phyloP scores from a whole-genome alignment of 2,329 filamentous ascomycete genomes.

The Didymella arachidicola region DNA sequence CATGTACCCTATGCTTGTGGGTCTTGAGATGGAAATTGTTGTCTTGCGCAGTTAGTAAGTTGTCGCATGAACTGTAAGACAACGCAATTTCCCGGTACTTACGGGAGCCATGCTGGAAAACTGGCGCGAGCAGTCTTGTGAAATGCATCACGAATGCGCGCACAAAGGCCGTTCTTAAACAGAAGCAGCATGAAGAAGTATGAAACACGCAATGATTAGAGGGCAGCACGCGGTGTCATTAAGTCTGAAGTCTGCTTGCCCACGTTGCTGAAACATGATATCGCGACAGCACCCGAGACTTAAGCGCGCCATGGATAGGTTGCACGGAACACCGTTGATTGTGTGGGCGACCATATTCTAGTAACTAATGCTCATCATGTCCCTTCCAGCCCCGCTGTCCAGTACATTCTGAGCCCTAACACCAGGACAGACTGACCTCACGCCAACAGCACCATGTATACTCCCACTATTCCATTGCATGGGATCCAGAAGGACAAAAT shows the following conservation, averaged over 20 bases:
- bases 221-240: slow-evolving; percentile 12
- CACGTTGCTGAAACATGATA: slow-evolving; percentile 40
- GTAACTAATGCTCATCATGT: slow-evolving; percentile 46
- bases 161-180: slow-evolving; percentile 16
- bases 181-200: slow-evolving; percentile 18
- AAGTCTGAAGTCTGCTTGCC: slow-evolving; percentile 16
- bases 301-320: slow-evolving; percentile 17
- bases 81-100: slow-evolving; percentile 32
- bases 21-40: slow-evolving; percentile 24
- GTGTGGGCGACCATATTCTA: slow-evolving; percentile 42
- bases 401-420: slow-evolving; percentile 41
- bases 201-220: slow-evolving; percentile 38
- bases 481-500: slow-evolving; percentile 10
- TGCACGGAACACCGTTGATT: slow-evolving; percentile 33
- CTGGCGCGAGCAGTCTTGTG: slow-evolving; percentile 9
- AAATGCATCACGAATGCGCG: slow-evolving; percentile 8
- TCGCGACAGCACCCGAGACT: slow-evolving; percentile 10
- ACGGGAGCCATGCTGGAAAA: slow-evolving; percentile 36
- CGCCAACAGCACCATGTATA: slow-evolving; percentile 28
- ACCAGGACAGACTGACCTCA: slow-evolving; percentile 27
- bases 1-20: slow-evolving; percentile 33
- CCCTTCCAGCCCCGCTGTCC: slow-evolving; percentile 44
- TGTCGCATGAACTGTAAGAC: slow-evolving; percentile 24
- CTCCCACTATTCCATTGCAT: slow-evolving; percentile 27
- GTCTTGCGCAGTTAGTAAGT: slow-evolving; percentile 34